Evolutionary conservation across 2,329 filamentous ascomycete species (phyloP).

Genomic region (Fusarium oxysporum): DNA sequence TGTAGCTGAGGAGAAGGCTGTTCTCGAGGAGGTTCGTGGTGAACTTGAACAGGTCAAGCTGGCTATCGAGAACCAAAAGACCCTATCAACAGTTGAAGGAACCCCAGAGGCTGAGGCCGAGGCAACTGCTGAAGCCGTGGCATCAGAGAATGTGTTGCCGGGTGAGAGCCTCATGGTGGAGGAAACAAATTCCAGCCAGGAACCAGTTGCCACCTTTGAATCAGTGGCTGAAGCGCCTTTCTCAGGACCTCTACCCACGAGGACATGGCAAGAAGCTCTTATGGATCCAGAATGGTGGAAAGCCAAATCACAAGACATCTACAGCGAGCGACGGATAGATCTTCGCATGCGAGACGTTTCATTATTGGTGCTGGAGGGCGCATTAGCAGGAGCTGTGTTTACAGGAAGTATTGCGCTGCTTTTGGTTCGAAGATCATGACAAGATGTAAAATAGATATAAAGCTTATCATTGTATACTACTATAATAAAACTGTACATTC

Average conservation of each 20-base stretch:
- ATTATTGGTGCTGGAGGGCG: conserved; percentile 75
- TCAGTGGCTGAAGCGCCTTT: conserved; percentile 11
- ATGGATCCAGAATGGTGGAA: conserved; percentile 60
- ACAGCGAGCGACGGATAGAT: conserved; percentile 72
- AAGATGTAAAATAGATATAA: conserved; percentile 31
- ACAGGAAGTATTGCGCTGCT: conserved; percentile 66
- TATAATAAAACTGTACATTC: conserved; percentile 20
- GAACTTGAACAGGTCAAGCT: conserved; percentile 54
- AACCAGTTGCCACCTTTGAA: conserved; percentile 4
- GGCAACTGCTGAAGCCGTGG: conserved; percentile 7
- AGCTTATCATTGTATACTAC: conserved; percentile 36
- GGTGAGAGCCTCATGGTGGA: not conserved
- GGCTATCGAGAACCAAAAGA: conserved; percentile 44
- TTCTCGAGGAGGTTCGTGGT: conserved; percentile 61
- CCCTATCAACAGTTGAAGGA: conserved; percentile 24
- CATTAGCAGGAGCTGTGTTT: conserved; percentile 72
- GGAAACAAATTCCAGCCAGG: conserved; percentile 2
- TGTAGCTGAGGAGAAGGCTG: conserved; percentile 78
- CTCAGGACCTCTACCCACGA: not conserved
- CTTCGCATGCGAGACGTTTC: conserved; percentile 78
- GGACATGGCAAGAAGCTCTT: conserved; percentile 58
- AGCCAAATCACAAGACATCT: conserved; percentile 66
- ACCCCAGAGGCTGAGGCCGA: conserved; percentile 6
- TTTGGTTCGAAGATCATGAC: conserved; percentile 53
- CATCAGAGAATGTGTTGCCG: conserved; percentile 10